Evolutionary conservation across 2,329 filamentous ascomycete genomes (phyloP), one percentile per base, ranked within the genome.

Genomic region (Aschersonia sp.): DNA sequence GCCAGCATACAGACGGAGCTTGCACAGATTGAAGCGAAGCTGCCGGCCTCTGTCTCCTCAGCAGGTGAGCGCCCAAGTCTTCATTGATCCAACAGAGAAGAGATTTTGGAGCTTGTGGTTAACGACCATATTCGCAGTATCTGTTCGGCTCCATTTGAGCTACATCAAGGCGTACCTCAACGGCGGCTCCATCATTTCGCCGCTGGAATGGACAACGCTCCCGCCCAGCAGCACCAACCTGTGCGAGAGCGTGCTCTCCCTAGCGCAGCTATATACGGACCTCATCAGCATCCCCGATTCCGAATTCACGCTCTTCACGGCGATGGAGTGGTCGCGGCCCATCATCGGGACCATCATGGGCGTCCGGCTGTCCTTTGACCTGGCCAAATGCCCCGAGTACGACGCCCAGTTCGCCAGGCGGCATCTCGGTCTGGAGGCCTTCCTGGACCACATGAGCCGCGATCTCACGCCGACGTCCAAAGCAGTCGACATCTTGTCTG

Each of bases 1-100:
- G 59, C 66, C 2, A 72, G 73, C 0, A 62, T 76, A 31, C 69
- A 73, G 49, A 56, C 66, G 4, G 71, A 75, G 51, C 56, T 71
- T 7, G 52, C 55, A n/a, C 67, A 73, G 40, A 65, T 68, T 52
- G 62, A 66, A 41, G 51, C 54, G 5, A 50, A 49, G 2, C 67
- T 75, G 46, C 55, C 66, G 0, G 52, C 54, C 1, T 53, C 60
- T 7, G 49, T 70, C 14, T 56, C 60, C 3, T 53, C 56, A 8
- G 48, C 50, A 29, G 44, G 53, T 58, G 52, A 32, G 51, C 41
- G n/a, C 35, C 35, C 35, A 37, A 22, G 22, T 22, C 22, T 22
- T 22, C 22, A 22, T 22, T 22, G 22, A 22, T 22, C 4, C 22
- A 22, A 22, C 22, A 22, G 22, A 22, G 22, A 22, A 22, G 22